Evolutionary conservation across 805 yeast species (phyloP), one percentile per base, ranked within the genome.

Genomic region (Wickerhamomyces sydowiorum): DNA sequence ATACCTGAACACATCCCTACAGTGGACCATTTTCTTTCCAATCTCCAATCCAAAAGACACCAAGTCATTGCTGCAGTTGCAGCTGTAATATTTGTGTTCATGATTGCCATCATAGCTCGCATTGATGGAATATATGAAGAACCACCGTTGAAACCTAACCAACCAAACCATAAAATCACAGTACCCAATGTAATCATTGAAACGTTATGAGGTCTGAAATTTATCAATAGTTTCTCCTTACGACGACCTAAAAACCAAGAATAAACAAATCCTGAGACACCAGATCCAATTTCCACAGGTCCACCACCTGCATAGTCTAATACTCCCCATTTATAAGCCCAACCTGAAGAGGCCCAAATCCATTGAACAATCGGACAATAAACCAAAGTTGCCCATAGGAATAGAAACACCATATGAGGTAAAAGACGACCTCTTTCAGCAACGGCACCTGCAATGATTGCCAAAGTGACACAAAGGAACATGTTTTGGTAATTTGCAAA

Each of bases 251-350:
- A 64, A 48, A 84, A 83, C 43, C 78, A 80, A n/a, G 89, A 79
- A 52, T 82, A 82, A 5, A 86, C 96, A 53, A 91, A 81, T 1
- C 96, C 97, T 28, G 88, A 85, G 20, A 89, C 84, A 46, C 98
- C 98, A 20, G 95, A 82, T 24, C 86, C 73, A 43, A 93, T 87
- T 62, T 91, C 98, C 22, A 91, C 96, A 1, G 97, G 96, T 0
- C 97, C 97, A 39, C 97, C 97, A 24, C 99, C 99, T 20, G 99
- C 99, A 62, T 86, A 91, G 61, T 91, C 99, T 39, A 91, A 70
- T 2, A 82, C 98, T 6, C 96, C 96, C 80, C 96, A 91, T 52
- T 79, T 72, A 51, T 73, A 74, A 29, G 96, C 96, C 98, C 98
- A 91, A 31, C 99, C 98, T 36, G 81, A 82, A 1, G 86, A 59